Conservation (phyloP, 768 basidiomycete species). For the Solioccasus polychromus region DNA sequence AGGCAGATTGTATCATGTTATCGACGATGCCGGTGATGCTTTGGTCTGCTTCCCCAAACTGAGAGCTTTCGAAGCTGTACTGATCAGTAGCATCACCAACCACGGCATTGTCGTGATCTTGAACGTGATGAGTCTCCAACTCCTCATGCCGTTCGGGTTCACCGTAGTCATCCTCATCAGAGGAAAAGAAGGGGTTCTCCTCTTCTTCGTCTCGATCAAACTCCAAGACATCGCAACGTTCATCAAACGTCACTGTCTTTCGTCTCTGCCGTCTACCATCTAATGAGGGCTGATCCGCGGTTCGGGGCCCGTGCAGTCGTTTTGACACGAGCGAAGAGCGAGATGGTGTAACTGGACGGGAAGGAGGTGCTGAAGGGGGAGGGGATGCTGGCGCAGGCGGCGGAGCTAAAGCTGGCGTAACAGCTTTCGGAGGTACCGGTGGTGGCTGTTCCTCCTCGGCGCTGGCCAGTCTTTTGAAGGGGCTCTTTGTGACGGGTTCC, state of each 20-base stretch:
- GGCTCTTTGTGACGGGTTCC: conserved; percentile 81
- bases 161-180: conserved; percentile 33
- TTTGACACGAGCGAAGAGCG: conserved; percentile 70
- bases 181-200: conserved; percentile 45
- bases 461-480: conserved; percentile 49
- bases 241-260: conserved; percentile 80
- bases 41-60: conserved; percentile 42
- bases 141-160: conserved; percentile 13
- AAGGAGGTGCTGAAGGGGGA: conserved; percentile 43
- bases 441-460: conserved; percentile 30
- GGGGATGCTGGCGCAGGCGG: conserved; percentile 22
- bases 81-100: conserved; percentile 10
- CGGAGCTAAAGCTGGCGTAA: conserved; percentile 2
- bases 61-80: conserved; percentile 40
- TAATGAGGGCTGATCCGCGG: conserved; percentile 37
- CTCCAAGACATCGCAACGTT: conserved; percentile 78
- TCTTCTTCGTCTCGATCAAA: conserved; percentile 69
- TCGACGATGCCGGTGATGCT: conserved; percentile 73
- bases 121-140: conserved; percentile 12
- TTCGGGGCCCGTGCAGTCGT: conserved; percentile 74
- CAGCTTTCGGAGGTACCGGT: conserved; percentile 25
- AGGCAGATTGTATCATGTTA: conserved; percentile 51
- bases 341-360: conserved; percentile 32
- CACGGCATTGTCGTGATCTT: conserved; percentile 1
- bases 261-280: conserved; percentile 48